These are phyloP conservation scores for California macrophylla DNA, from an alignment of 441 rosid species.

Conservation along the genomic window DNA sequence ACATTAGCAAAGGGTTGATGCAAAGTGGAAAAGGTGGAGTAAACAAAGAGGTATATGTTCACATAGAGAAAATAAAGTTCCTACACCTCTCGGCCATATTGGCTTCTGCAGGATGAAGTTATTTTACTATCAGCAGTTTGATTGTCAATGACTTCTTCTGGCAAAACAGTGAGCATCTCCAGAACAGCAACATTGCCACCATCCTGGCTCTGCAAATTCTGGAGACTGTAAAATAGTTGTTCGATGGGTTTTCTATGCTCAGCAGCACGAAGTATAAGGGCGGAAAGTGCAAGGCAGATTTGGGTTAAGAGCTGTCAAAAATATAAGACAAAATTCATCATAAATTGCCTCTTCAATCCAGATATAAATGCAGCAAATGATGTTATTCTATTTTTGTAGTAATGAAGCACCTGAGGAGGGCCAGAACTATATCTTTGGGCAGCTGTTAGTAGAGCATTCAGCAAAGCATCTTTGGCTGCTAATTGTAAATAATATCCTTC, in stretches of 20 bases:
- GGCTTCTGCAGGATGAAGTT: slow-evolving; percentile 47
- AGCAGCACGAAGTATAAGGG: slow-evolving; percentile 60
- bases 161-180: slow-evolving; percentile 91
- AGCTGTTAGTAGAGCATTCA: slow-evolving; percentile 72
- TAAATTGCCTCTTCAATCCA: not conserved
- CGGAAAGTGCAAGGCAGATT: slow-evolving; percentile 84
- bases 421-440: slow-evolving; percentile 80
- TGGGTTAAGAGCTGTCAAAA: slow-evolving; percentile 78
- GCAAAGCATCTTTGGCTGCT: slow-evolving; percentile 65
- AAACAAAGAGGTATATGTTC: not conserved
- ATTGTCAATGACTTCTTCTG: slow-evolving; percentile 77
- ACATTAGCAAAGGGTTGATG: slow-evolving; percentile 11
- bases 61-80: slow-evolving; percentile 15
- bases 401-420: slow-evolving; percentile 75
- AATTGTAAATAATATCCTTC: slow-evolving; percentile 70
- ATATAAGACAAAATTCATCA: slow-evolving; percentile 19
- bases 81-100: slow-evolving; percentile 66
- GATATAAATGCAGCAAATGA: not conserved
- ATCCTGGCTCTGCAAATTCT: slow-evolving; percentile 61
- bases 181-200: slow-evolving; percentile 78
- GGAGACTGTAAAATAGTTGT: slow-evolving; percentile 75
- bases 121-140: slow-evolving; percentile 46
- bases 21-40: not conserved
- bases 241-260: slow-evolving; percentile 77
- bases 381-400: slow-evolving; percentile 7